Conservation (phyloP, 257 asterid species). For the Scutellaria baicalensis region DNA sequence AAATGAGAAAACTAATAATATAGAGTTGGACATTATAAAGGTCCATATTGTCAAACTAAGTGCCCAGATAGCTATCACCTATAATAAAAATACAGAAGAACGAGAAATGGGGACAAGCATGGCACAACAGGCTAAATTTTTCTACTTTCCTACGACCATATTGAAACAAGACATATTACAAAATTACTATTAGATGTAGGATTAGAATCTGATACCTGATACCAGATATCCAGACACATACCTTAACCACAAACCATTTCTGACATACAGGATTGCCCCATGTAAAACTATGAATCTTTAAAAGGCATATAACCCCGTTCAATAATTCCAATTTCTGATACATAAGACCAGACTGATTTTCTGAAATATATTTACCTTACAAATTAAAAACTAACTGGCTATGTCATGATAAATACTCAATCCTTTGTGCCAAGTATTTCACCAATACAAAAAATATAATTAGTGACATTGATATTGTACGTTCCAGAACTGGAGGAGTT, state of each 20-base stretch:
- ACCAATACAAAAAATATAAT: not conserved
- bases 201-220: not conserved
- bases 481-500: not conserved
- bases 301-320: not conserved
- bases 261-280: not conserved
- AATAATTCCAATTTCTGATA: not conserved
- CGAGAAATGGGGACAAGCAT: not conserved
- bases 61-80: not conserved
- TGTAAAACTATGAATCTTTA: not conserved
- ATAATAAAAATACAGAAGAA: not conserved
- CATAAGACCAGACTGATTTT: not conserved
- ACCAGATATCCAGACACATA: not conserved
- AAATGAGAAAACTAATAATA: not conserved
- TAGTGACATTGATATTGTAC: not conserved
- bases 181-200: not conserved
- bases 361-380: not conserved
- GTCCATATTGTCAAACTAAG: not conserved
- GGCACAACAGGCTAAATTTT: not conserved
- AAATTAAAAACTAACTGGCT: not conserved
- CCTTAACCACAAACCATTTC: not conserved
- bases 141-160: not conserved
- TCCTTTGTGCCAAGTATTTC: not conserved
- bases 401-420: not conserved
- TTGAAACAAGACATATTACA: not conserved
- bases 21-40: not conserved